These are phyloP conservation scores for Metschnikowia drakensbergensis DNA, from an alignment of 805 yeast species.

Conservation along the genomic window DNA sequence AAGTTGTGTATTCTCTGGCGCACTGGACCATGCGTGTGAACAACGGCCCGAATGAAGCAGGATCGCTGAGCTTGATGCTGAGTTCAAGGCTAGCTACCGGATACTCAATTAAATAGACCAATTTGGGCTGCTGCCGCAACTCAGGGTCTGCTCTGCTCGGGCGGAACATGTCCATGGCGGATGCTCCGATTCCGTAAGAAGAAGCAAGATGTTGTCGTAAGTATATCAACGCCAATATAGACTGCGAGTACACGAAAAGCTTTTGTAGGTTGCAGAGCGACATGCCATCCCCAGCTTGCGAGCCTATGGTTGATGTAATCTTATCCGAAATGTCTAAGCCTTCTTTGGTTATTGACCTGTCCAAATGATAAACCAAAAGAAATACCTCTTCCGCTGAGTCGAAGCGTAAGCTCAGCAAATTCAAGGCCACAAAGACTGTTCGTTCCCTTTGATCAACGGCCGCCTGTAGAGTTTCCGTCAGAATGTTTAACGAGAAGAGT, in stretches of 20 bases:
- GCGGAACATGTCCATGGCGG: constrained; percentile 24
- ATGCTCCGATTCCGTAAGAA: constrained; percentile 21
- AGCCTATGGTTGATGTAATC: constrained; percentile 15
- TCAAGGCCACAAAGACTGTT: constrained; percentile 28
- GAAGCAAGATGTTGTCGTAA: constrained; percentile 21
- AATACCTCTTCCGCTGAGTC: constrained; percentile 50
- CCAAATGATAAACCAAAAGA: constrained; percentile 40
- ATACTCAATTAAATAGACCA: constrained; percentile 10
- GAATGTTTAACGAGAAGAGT: constrained; percentile 14
- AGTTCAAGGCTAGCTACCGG: constrained; percentile 14
- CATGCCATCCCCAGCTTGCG: constrained; percentile 14
- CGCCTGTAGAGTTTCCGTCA: constrained; percentile 6
- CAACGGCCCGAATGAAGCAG: constrained; percentile 13
- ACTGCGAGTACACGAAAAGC: constrained; percentile 17
- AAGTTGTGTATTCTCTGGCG: constrained; percentile 10
- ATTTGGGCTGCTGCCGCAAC: constrained; percentile 28
- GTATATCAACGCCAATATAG: constrained; percentile 13
- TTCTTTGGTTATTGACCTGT: constrained; percentile 38
- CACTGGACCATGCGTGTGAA: constrained; percentile 14
- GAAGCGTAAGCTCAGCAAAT: constrained; percentile 37
- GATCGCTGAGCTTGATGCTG: constrained; percentile 8
- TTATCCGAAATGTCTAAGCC: constrained; percentile 35
- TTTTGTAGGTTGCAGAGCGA: constrained; percentile 14
- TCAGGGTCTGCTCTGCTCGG: constrained; percentile 32
- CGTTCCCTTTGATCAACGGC: constrained; percentile 21